These are phyloP conservation scores for Laburnicola sp. DNA, from an alignment of 2,329 filamentous ascomycete genomes.

Conservation along the genomic window DNA sequence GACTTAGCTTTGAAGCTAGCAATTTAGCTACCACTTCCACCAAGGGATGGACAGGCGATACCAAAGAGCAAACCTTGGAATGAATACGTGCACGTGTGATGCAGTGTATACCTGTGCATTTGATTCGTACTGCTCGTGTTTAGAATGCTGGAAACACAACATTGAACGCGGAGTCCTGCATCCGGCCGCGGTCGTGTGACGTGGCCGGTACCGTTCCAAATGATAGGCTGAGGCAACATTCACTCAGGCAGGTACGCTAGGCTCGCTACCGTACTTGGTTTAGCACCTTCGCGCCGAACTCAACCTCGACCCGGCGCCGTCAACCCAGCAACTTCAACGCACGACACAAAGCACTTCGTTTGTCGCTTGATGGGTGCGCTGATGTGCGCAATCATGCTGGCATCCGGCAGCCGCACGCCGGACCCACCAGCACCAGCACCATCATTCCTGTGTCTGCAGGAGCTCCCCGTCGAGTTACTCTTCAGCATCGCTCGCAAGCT, in stretches of 20 bases:
- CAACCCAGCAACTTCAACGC: not conserved
- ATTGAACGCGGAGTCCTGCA: no score
- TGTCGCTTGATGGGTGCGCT: not conserved
- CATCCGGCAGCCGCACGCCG: not conserved
- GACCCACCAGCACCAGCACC: not conserved
- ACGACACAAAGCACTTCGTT: not conserved
- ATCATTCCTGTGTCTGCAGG: not conserved
- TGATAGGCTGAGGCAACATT: no score
- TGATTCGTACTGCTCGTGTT: no score
- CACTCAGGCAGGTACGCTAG: not conserved
- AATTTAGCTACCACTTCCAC: no score
- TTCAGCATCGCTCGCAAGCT: conserved; percentile 3
- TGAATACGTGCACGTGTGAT: no score
- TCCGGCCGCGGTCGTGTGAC: no score
- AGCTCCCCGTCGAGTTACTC: conserved; percentile 8
- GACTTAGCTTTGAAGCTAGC: no score
- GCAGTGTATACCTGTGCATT: no score
- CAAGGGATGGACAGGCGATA: no score
- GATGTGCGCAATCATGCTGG: not conserved
- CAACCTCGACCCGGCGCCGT: not conserved
- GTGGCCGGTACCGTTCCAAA: no score
- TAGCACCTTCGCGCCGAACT: not conserved
- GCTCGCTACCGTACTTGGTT: not conserved
- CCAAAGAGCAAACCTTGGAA: no score
- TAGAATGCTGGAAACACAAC: no score